Evolutionary conservation across 805 yeast species (phyloP), one percentile per base, ranked within the genome.

Genomic region (Starmerella sirachaensis): DNA sequence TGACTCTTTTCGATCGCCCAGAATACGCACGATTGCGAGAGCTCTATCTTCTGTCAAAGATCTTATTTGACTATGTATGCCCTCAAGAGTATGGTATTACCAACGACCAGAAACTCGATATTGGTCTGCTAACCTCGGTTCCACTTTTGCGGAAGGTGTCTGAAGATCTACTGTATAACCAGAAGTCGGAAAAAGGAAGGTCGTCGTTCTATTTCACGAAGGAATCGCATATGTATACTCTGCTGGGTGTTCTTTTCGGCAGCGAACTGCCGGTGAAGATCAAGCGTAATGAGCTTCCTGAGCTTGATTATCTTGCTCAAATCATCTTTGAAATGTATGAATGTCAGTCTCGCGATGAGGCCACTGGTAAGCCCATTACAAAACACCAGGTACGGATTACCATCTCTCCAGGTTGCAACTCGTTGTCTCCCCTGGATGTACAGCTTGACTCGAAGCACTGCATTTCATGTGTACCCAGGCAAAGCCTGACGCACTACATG

Each of bases 41-140:
- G 56, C 68, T 91, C 36, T 91, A 86, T 57, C 68, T 88, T 46
- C 66, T 91, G 39, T 82, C 95, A 1, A 93, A 91, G 58, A 94
- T 91, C 6, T 62, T 91, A 45, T 91, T 91, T 63, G 99, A 91
- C 60, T 91, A 88, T 55, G 85, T 91, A 33, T 91, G 97, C 60
- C 99, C 99, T 8, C 97, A 91, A 59, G 99, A 91, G 56, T 91
- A 91, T 56, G 99, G 99, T 46, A 91, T 91, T 50, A 84, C 86
- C 47, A 94, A 85, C 54, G 78, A 79, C 52, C 98, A 91, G 59
- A 91, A 91, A 56, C 69, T 91, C 43, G 99, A 91, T 56, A 91
- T 91, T 62, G 99, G 99, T 4, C 64, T 91, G 40, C 65, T 91
- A 50, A 91, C 99, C 0, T 83, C 95, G 2, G 68, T 91, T 52